Evolutionary conservation across 2,329 filamentous ascomycete genomes (phyloP).

Genomic region (Ascomycota sp.): DNA sequence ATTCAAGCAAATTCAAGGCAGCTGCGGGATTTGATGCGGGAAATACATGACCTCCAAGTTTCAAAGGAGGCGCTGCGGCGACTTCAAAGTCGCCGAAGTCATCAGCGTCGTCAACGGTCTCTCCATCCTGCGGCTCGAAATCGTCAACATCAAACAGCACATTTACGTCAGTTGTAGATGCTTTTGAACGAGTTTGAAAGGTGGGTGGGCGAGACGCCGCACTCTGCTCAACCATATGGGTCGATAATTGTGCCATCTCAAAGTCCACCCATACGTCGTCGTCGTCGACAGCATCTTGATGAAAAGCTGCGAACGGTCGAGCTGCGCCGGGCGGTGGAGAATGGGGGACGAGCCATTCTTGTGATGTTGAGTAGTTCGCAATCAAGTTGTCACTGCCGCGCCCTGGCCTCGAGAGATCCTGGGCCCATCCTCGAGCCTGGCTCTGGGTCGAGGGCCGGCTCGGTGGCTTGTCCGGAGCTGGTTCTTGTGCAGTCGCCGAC

Average conservation of each 20-base stretch:
- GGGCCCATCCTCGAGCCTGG: slow-evolving; percentile 1
- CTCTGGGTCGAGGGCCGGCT: slow-evolving; percentile 1
- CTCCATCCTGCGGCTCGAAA: slow-evolving; percentile 19
- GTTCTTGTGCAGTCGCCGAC: slow-evolving; percentile 8
- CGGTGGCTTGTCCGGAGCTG: slow-evolving; percentile 2
- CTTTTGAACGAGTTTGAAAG: slow-evolving; percentile 2
- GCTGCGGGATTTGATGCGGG: slow-evolving; percentile 5
- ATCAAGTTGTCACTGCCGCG: slow-evolving; percentile 3
- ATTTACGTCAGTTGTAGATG: slow-evolving; percentile 19
- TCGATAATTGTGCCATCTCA: slow-evolving; percentile 25
- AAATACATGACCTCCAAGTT: slow-evolving; percentile 2
- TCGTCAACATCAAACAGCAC: slow-evolving; percentile 46
- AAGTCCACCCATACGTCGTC: slow-evolving; percentile 49
- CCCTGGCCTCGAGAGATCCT: slow-evolving; percentile 9
- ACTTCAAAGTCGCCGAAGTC: slow-evolving; percentile 40
- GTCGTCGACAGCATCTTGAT: slow-evolving; percentile 15
- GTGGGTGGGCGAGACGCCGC: slow-evolving; percentile 1
- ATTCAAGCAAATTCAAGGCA: slow-evolving; percentile 19
- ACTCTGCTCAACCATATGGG: background rate
- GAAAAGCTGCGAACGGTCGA: background rate
- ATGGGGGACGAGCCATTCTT: slow-evolving; percentile 13
- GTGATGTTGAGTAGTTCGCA: slow-evolving; percentile 4
- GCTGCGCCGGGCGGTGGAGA: slow-evolving; percentile 5
- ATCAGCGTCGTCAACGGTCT: slow-evolving; percentile 27
- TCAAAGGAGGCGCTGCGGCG: slow-evolving; percentile 9